phyloP scores from a whole-genome alignment of 2,329 filamentous ascomycete species.

The Aureobasidium sp. region DNA sequence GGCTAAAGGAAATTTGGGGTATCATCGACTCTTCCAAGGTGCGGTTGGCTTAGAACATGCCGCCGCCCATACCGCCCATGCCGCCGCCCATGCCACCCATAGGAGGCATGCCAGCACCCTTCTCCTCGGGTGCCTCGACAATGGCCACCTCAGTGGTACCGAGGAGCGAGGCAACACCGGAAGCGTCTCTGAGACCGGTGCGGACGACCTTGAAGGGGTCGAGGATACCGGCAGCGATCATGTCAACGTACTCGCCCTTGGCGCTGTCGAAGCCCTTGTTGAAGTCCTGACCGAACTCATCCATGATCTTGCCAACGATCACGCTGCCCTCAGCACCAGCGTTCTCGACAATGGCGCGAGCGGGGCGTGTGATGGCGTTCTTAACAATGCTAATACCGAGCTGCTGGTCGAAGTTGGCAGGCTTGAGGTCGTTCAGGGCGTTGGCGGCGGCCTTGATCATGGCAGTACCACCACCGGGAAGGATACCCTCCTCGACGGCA shows the following conservation, averaged over 20 bases:
- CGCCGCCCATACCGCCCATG: constrained; percentile 57
- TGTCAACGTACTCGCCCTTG: constrained; percentile 97
- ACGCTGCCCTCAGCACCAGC: constrained; percentile 93
- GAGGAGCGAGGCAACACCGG: constrained; percentile 90
- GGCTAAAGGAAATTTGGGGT: constrained; percentile 14
- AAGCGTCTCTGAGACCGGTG: constrained; percentile 89
- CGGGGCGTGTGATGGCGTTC: constrained; percentile 93
- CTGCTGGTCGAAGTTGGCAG: constrained; percentile 97
- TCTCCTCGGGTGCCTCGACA: constrained; percentile 91
- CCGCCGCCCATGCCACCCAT: constrained; percentile 57
- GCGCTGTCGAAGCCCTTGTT: constrained; percentile 96
- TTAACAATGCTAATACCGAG: constrained; percentile 96
- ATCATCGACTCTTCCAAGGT: constrained; percentile 12
- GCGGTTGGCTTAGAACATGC: constrained; percentile 53
- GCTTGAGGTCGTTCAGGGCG: constrained; percentile 74
- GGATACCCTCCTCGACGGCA: constrained; percentile 97
- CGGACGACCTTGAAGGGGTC: constrained; percentile 99
- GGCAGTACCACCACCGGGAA: constrained; percentile 95
- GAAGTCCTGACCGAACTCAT: constrained; percentile 87
- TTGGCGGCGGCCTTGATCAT: constrained; percentile 95
- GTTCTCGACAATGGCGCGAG: constrained; percentile 94
- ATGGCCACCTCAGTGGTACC: constrained; percentile 98
- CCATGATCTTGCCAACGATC: constrained; percentile 94
- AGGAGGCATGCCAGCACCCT: constrained; percentile 54
- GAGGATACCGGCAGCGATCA: constrained; percentile 94